Evolutionary conservation across 805 yeast genomes (phyloP), one percentile per base, ranked within the genome.

Genomic region (Metschnikowia hibisci): DNA sequence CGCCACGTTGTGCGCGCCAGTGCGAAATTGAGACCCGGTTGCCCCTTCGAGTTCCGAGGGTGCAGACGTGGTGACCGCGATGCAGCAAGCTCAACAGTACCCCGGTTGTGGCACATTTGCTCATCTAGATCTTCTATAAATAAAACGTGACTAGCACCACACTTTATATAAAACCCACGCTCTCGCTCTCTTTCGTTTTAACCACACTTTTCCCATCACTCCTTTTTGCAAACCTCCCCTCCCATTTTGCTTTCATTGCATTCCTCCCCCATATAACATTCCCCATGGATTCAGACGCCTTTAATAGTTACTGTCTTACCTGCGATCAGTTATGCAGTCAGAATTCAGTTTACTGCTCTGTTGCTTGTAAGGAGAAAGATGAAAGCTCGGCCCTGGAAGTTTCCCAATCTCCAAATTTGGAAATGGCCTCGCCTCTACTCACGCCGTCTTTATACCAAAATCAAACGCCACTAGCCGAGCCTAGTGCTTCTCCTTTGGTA

Each of bases 391-490:
- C 42, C 18, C 32, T 51, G 6, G 37, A 52, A 11, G 42, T 44
- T 16, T 46, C 54, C 39, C 49, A 54, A 32, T 47, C 48, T 15
- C 25, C 31, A 39, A 48, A 46, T 42, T 46, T 46, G 16, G 61
- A 56, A 41, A 55, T 67, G 43, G 64, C 58, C 3, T 63, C 69
- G 15, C 74, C 74, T 4, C 57, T 69, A 44, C 63, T 70, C 39
- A 63, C 71, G 20, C 71, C 71, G 4, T 56, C 63, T 12, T 49
- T 62, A 42, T 62, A 64, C 50, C 63, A 57, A 34, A 59, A 60
- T 32, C 14, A 29, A 11, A 33, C 54, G 36, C 47, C 47, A n/a
- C 44, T 40, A 39, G 45, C 44, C 2, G 59, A 53, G 22, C 47
- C 49, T 34, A 40, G 42, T 15, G 50, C 51, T 25, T 55, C 57